phyloP scores from a whole-genome alignment of 768 basidiomycete genomes.

The Termitomyces sp. region DNA sequence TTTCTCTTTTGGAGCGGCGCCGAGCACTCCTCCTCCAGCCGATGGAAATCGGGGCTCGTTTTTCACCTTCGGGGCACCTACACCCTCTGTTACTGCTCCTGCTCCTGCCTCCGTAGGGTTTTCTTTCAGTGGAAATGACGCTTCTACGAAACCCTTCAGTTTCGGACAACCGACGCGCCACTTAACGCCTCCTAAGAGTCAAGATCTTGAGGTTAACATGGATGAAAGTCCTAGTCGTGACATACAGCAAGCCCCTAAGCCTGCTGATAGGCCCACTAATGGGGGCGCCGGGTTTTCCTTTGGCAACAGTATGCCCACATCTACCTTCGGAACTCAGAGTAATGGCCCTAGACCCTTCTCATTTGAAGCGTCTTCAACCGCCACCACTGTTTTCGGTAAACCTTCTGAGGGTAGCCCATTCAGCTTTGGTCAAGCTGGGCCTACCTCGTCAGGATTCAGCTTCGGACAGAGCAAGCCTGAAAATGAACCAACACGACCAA shows the following conservation, averaged over 20 bases:
- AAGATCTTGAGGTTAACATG: constrained; percentile 68
- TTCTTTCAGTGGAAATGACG: constrained; percentile 44
- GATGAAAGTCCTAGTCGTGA: constrained; percentile 77
- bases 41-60: constrained; percentile 27
- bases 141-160: constrained; percentile 44
- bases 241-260: constrained; percentile 37
- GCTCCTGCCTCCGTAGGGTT: constrained; percentile 30
- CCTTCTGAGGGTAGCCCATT: constrained; percentile 40
- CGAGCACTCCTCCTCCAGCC: constrained; percentile 27
- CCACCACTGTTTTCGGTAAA: constrained; percentile 45
- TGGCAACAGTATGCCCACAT: constrained; percentile 23
- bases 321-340: constrained; percentile 25
- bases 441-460: constrained; percentile 30
- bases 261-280: constrained; percentile 30
- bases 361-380: constrained; percentile 31
- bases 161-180: constrained; percentile 49
- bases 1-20: constrained; percentile 41
- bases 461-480: constrained; percentile 39
- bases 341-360: constrained; percentile 27
- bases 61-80: constrained; percentile 30
- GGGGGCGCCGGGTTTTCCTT: constrained; percentile 45
- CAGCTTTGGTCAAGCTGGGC: constrained; percentile 39
- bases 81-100: constrained; percentile 14
- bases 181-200: constrained; percentile 59
- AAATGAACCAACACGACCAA: constrained; percentile 32